Conservation (phyloP, 2,329 filamentous ascomycete species). For the Xylaria digitata region DNA sequence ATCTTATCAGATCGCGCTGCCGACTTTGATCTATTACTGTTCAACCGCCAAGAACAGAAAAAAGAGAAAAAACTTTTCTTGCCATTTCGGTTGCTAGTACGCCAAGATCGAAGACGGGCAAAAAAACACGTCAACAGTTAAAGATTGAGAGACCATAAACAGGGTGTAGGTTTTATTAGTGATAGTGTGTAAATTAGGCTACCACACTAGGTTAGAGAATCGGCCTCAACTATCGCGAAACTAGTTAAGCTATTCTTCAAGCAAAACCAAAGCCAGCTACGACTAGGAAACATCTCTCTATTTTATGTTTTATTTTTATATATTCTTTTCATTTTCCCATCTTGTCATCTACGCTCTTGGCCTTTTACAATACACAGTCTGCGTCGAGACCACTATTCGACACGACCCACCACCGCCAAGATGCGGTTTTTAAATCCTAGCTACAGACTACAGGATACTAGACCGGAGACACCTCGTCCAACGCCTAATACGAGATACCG, state of each 20-base stretch:
- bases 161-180: too few relatives aligned
- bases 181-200: background rate
- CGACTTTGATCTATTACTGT: slow-evolving; percentile 5
- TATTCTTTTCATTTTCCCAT: background rate
- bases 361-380: background rate
- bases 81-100: background rate
- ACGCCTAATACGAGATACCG: background rate
- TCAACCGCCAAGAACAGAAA: background rate
- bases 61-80: background rate
- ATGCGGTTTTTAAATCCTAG: background rate
- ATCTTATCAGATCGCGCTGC: slow-evolving; percentile 23
- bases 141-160: too few relatives aligned
- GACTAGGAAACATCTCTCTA: background rate
- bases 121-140: too few relatives aligned
- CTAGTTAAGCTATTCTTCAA: background rate
- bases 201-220: too few relatives aligned
- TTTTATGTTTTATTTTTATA: background rate
- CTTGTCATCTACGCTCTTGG: background rate
- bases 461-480: background rate
- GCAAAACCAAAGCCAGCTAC: background rate
- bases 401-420: slow-evolving; percentile 3
- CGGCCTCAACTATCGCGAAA: too few relatives aligned
- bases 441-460: background rate
- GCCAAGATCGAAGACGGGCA: background rate
- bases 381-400: background rate